Base-by-base conservation (phyloP, 371 early-diverging fungal genomes). In the Mucor piriformis region DNA sequence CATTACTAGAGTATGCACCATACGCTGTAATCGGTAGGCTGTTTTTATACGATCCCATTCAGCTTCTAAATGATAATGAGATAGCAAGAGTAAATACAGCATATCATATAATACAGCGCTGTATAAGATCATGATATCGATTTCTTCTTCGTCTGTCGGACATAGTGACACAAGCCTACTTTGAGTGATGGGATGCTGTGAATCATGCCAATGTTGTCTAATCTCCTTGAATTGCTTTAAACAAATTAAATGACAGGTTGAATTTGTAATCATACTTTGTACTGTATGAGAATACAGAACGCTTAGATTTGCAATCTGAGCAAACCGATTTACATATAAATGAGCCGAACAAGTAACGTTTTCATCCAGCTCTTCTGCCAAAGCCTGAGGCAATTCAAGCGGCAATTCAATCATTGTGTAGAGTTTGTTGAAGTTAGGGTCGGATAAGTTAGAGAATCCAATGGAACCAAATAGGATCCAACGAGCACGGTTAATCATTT, bases 41-140 rank as follows among this genome's bases (percentile, higher is more conserved):
- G 57, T 52, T 33, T 66, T 57, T 7, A 66, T 37, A 2, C 35
- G 32, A 16, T 64, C 60, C 44, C 50, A 54, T 46, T 65, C 60
- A 11, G 24, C 43, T 20, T 35, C 40, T 15, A 59, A 8, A 24
- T 46, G 50, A 12, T 63, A 52, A 21, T 61, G 57, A 11, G 50
- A 18, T 21, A 66, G 13, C 11, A 66, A 18, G 13, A 66, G 32
- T 6, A 66, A 23, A 16, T 66, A 66, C 1, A 66, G 47, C 55
- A 61, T 66, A 46, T 66, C 66, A 37, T 66, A 66, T 3, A 66
- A 23, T 16, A 66, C 44, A 15, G 66, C 66, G 32, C 43, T 66
- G 25, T 66, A 66, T 2, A 66, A 20, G 11, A 56, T 60, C 20
- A 60, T 20, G 15, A 56, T 59, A 46, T 66, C 66, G 15, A 59